phyloP scores from a whole-genome alignment of 257 asterid genomes.

The Verbena officinalis region DNA sequence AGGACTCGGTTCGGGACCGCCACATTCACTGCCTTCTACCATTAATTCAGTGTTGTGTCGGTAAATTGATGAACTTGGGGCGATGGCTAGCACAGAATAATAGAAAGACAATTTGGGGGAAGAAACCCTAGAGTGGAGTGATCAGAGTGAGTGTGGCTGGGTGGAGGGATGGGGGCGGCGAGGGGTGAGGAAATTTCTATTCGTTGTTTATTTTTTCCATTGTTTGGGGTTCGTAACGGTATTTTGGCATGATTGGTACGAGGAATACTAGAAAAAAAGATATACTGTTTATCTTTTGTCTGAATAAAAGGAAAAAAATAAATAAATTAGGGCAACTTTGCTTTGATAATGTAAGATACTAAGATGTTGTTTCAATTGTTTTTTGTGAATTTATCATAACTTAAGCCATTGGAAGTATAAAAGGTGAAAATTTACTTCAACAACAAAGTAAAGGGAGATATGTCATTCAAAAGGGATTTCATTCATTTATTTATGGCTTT shows the following conservation, averaged over 20 bases:
- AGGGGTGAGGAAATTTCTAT: background rate
- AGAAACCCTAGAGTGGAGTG: conserved; percentile 40
- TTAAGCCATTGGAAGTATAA: no score
- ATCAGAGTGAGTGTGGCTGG: conserved; percentile 26
- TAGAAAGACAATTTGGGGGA: conserved; percentile 15
- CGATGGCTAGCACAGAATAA: conserved; percentile 9
- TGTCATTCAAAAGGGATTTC: no score
- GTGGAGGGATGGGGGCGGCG: conserved; percentile 20
- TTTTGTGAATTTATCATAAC: no score
- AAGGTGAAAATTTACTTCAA: no score
- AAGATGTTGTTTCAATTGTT: no score
- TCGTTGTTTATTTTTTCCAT: background rate
- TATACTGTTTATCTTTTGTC: no score
- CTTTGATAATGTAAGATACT: no score
- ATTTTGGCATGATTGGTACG: conserved; percentile 25
- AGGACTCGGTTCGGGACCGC: conserved; percentile 41
- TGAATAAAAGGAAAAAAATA: no score
- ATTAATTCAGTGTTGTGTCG: conserved; percentile 23
- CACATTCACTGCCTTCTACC: conserved; percentile 36
- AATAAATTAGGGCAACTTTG: no score
- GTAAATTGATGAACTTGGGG: conserved; percentile 22
- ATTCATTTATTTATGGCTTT: no score
- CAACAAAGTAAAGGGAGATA: no score
- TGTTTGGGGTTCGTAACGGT: conserved; percentile 23
- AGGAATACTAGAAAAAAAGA: conserved; percentile 27